These are phyloP conservation scores for Alternaria novae-zelandiae DNA, from an alignment of 2,329 filamentous ascomycete species.

Conservation along the genomic window DNA sequence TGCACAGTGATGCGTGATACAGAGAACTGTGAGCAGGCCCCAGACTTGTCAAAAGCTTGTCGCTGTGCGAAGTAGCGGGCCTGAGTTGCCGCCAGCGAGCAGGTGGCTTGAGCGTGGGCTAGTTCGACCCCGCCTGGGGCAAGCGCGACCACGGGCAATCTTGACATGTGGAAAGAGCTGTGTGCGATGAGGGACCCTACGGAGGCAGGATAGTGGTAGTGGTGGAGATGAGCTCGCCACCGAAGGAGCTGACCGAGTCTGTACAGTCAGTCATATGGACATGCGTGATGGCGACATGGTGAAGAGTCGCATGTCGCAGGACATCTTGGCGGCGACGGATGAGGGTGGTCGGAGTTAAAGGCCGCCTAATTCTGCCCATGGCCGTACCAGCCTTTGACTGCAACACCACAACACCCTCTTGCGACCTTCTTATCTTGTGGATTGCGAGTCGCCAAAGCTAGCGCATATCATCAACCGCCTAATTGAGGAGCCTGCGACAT, in stretches of 20 bases:
- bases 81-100: neutral
- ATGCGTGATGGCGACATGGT: slow-evolving; percentile 6
- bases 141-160: neutral
- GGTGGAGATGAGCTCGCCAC: neutral
- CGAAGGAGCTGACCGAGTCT: slow-evolving; percentile 13
- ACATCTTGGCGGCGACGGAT: slow-evolving; percentile 13
- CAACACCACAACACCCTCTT: slow-evolving; percentile 2
- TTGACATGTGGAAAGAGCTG: neutral
- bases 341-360: slow-evolving; percentile 27
- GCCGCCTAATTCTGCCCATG: slow-evolving; percentile 19
- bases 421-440: neutral
- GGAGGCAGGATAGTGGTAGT: neutral
- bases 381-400: slow-evolving; percentile 4
- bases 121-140: slow-evolving; percentile 6
- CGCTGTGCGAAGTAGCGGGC: neutral
- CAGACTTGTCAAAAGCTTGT: neutral
- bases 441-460: slow-evolving; percentile 10
- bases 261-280: slow-evolving; percentile 8
- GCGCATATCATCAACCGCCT: neutral
- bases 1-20: neutral
- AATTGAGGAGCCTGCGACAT: neutral
- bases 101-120: slow-evolving; percentile 5
- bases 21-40: neutral
- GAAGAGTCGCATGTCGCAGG: slow-evolving; percentile 4
- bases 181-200: neutral